Evolutionary conservation across 352 stramenopile species (phyloP), one percentile per base, ranked within the genome.

Genomic region (Phytophthora meadii): DNA sequence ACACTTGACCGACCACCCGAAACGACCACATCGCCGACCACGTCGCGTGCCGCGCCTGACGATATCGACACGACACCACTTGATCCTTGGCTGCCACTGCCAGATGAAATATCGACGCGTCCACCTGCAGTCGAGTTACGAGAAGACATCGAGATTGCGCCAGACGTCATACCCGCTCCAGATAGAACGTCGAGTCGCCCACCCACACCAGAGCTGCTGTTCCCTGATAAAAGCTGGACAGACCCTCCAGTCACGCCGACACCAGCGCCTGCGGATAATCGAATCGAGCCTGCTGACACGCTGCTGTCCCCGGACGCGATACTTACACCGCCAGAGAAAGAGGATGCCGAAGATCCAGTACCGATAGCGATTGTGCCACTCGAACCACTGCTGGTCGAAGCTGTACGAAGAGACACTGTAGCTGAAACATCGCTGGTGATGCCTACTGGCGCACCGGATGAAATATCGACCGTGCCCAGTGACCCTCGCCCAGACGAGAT

Each of bases 31-130:
- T 72, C 64, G 34, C 57, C 64, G 39, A 61, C 64, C 32, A 47
- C 37, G 34, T 67, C 56, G 28, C 64, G 56, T 39, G 50, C 50
- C 37, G 40, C 59, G 9, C 72, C 64, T 49, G 61, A 57, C 15
- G 62, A 64, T 39, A 70, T 61, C 8, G 65, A 63, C n/a, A 67
- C 60, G 34, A 67, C 11, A 24, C 72, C 68, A 25, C 54, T 70
- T 6, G 65, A 68, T 10, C 65, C 72, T 34, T 61, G 53, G n/a
- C 49, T 54, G n/a, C 57, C 61, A 45, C 65, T 19, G 27, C 65
- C 65, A 56, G 65, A 74, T 7, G 37, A 44, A 24, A 68, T 34
- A 57, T 56, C 60, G 28, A 68, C 6, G 42, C 45, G 51, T 17
- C 60, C 60, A 36, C 37, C 42, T 52, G 52, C 39, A 27, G 42